Percentiles rank a stretch among this genome's conserved stretches.
Evolutionary conservation across 2,329 filamentous ascomycete genomes (phyloP).

Genomic region (Trichoderma atrobrunneum): DNA sequence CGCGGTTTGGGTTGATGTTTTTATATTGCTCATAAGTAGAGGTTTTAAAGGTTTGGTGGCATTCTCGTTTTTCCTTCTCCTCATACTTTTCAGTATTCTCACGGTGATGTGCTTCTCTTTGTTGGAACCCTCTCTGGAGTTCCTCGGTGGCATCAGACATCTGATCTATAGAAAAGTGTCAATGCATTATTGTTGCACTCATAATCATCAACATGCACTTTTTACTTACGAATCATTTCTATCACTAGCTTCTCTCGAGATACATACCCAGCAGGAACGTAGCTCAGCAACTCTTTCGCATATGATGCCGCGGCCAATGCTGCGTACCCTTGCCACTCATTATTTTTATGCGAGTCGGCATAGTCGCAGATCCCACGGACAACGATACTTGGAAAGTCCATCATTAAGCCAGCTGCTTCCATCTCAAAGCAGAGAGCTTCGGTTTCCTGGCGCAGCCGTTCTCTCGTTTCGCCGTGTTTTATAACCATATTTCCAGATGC

Average conservation of each 20-base stretch:
- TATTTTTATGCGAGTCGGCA: background rate
- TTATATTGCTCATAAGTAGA: too few relatives aligned
- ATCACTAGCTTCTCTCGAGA: background rate
- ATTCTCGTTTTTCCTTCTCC: too few relatives aligned
- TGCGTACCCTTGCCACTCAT: background rate
- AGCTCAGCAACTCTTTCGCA: background rate
- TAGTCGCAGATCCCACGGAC: background rate
- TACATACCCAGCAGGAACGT: background rate
- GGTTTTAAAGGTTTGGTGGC: too few relatives aligned
- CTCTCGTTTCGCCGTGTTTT: background rate
- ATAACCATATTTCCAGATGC: background rate
- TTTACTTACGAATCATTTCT: background rate
- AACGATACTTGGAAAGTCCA: background rate
- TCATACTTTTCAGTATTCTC: too few relatives aligned
- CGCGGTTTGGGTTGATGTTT: too few relatives aligned
- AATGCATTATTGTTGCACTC: too few relatives aligned
- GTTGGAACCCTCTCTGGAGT: too few relatives aligned
- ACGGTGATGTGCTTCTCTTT: rapidly evolving
- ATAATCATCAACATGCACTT: background rate
- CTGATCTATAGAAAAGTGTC: too few relatives aligned
- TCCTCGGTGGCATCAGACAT: too few relatives aligned
- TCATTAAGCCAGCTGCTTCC: background rate
- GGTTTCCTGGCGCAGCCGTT: background rate
- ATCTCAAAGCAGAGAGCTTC: background rate
- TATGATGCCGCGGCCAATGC: background rate